A percentile compares a stretch with the other conserved stretches of the same genome.
Conservation (phyloP, 2,329 filamentous ascomycete species). For the Nemania serpens region DNA sequence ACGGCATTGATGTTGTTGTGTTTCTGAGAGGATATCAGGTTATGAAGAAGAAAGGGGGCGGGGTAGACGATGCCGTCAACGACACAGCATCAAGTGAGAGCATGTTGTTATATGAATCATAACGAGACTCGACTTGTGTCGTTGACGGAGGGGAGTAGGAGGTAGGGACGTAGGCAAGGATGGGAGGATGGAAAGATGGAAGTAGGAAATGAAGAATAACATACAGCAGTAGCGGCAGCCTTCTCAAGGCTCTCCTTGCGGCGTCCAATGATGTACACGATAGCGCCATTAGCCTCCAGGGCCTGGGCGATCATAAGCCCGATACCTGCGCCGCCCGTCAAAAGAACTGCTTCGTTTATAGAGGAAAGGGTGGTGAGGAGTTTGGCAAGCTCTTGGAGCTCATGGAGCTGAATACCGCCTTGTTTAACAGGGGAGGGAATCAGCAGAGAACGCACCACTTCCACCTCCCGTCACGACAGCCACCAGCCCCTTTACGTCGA, state of each 20-base stretch:
- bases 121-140: too few relatives aligned
- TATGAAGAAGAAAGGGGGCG: too few relatives aligned
- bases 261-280: conserved; percentile 57
- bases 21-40: conserved; percentile 29
- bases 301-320: conserved; percentile 56
- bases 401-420: too few relatives aligned
- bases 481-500: conserved; percentile 56
- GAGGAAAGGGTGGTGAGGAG: background rate
- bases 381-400: background rate
- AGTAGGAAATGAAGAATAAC: background rate
- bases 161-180: background rate
- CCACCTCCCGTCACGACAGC: conserved; percentile 62
- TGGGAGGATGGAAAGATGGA: too few relatives aligned
- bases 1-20: conserved; percentile 38
- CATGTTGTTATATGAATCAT: too few relatives aligned
- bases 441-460: conserved; percentile 43
- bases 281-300: conserved; percentile 55
- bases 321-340: conserved; percentile 48
- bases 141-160: too few relatives aligned
- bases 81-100: too few relatives aligned
- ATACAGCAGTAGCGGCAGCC: conserved; percentile 43
- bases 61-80: too few relatives aligned
- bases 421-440: background rate
- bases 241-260: conserved; percentile 49
- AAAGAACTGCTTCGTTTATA: background rate